Percentiles rank a stretch among this genome's conserved stretches.
These are phyloP conservation scores for Apocynum venetum DNA, from an alignment of 257 asterid genomes.

Conservation along the genomic window DNA sequence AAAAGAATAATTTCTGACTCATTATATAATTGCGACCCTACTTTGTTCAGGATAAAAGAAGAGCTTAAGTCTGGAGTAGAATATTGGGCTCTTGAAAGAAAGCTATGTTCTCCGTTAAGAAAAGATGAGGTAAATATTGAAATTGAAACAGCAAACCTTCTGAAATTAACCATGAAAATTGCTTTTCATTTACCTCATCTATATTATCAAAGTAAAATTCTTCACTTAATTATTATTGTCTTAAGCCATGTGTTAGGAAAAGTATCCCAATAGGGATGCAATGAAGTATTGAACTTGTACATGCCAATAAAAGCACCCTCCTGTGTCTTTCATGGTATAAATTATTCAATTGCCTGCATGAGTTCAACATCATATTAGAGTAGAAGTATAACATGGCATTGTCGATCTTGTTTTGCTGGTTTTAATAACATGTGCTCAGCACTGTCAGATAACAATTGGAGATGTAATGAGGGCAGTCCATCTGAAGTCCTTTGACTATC, in stretches of 20 bases:
- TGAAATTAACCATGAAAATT: neutral
- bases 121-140: conserved; percentile 45
- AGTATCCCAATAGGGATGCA: neutral
- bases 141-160: neutral
- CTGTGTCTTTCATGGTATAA: neutral
- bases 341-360: neutral
- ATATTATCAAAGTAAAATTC: neutral
- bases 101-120: conserved; percentile 54
- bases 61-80: conserved; percentile 73
- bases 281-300: neutral
- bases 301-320: neutral
- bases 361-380: neutral
- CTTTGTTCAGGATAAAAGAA: conserved; percentile 50
- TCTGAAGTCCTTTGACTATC: conserved; percentile 88
- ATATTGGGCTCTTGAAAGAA: conserved; percentile 93
- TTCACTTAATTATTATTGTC: neutral
- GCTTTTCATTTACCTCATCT: neutral
- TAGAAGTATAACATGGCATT: neutral
- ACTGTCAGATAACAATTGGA: conserved; percentile 55
- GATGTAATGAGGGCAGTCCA: conserved; percentile 74
- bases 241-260: neutral
- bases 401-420: conserved; percentile 12
- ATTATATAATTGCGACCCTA: conserved; percentile 1
- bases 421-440: conserved; percentile 23
- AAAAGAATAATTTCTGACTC: neutral